phyloP scores from a whole-genome alignment of 768 basidiomycete species.

The Saitozyma sp. region DNA sequence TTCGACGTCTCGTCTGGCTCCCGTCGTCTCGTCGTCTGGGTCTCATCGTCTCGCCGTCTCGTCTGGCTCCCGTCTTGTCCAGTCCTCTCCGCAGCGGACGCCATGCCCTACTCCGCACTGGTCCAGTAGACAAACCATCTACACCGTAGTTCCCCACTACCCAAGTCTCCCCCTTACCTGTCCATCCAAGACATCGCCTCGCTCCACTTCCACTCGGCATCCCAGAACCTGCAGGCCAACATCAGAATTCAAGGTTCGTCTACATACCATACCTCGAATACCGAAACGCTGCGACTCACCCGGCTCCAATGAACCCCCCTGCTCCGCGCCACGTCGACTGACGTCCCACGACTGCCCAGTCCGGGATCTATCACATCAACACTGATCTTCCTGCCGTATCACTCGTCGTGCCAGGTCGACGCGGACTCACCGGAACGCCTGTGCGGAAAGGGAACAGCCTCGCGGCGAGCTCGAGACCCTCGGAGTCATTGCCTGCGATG shows the following conservation, averaged over 20 bases:
- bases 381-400: background rate
- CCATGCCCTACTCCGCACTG: no score
- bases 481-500: conserved; percentile 61
- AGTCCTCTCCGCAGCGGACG: no score
- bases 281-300: conserved; percentile 56
- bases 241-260: background rate
- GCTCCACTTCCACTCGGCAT: conserved; percentile 46
- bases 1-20: no score
- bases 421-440: conserved; percentile 60
- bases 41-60: no score
- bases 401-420: background rate
- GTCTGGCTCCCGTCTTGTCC: no score
- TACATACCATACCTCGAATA: background rate
- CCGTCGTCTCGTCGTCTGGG: no score
- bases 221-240: conserved; percentile 46
- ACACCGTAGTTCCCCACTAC: background rate
- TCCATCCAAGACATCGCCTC: conserved; percentile 49
- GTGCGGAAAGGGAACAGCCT: conserved; percentile 84
- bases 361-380: conserved; percentile 55
- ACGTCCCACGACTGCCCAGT: conserved; percentile 69
- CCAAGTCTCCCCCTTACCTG: background rate
- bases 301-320: conserved; percentile 73
- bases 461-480: conserved; percentile 66
- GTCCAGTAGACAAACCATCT: no score
- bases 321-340: conserved; percentile 64